These are phyloP conservation scores for Coccinonectria pachysandricola DNA, from an alignment of 2,329 filamentous ascomycete genomes.

Conservation along the genomic window DNA sequence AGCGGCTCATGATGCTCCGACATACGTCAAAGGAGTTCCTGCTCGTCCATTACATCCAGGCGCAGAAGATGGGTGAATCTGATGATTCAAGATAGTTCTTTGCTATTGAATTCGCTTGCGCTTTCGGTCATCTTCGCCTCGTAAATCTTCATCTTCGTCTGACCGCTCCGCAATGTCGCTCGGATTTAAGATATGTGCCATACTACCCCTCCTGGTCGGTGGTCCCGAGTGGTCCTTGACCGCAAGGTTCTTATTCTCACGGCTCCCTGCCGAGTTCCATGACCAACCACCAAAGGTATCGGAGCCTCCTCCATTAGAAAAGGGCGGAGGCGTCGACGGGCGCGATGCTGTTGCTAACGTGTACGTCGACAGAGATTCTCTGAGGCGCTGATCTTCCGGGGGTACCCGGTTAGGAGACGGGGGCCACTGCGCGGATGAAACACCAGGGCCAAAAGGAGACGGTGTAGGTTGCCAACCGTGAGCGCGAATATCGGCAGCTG, in stretches of 20 bases:
- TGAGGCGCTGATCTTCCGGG: constrained; percentile 43
- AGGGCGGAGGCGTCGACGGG: constrained; percentile 38
- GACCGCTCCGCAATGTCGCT: constrained; percentile 45
- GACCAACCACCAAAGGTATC: constrained; percentile 43
- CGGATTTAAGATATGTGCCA: constrained; percentile 54
- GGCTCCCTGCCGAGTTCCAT: constrained; percentile 39
- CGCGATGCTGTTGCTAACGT: constrained; percentile 37
- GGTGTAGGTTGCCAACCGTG: constrained; percentile 61
- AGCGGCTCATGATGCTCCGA: too few species aligned
- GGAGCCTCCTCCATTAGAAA: constrained; percentile 32
- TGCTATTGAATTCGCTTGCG: constrained; percentile 51
- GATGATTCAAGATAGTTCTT: too few species aligned
- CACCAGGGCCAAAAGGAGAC: constrained; percentile 55
- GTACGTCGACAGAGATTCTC: constrained; percentile 47
- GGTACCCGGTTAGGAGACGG: constrained; percentile 41
- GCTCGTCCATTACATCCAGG: too few species aligned
- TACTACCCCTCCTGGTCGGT: constrained; percentile 47
- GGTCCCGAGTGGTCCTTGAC: constrained; percentile 46
- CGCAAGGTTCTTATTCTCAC: constrained; percentile 39
- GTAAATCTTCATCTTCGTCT: constrained; percentile 44
- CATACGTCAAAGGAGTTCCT: too few species aligned
- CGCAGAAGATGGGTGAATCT: too few species aligned
- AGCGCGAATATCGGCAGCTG: constrained; percentile 88
- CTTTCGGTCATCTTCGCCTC: constrained; percentile 50
- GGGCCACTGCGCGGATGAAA: constrained; percentile 41